Conservation (phyloP, 2,329 filamentous ascomycete species). For the Fusarium luffae region DNA sequence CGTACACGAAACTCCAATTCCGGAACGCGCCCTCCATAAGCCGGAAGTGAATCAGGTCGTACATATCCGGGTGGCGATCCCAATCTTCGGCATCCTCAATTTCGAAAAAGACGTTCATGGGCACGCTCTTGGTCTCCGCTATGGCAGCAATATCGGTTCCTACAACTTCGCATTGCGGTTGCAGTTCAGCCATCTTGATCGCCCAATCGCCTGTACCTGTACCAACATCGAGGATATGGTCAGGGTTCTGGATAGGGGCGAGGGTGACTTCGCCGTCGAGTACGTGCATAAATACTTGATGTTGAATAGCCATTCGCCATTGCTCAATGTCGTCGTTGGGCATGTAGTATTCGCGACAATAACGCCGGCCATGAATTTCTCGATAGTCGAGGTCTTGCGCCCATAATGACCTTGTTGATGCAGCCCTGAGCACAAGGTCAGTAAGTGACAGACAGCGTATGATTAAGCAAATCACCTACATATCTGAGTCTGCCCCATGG, state of each 20-base stretch:
- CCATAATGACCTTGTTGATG: slow-evolving; percentile 62
- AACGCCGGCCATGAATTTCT: slow-evolving; percentile 70
- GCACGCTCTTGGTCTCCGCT: slow-evolving; percentile 64
- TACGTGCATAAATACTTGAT: slow-evolving; percentile 70
- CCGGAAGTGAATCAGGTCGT: slow-evolving; percentile 68
- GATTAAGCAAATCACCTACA: slow-evolving; percentile 54
- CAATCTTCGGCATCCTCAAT: slow-evolving; percentile 70
- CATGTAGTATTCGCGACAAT: slow-evolving; percentile 72
- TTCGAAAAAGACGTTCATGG: slow-evolving; percentile 69
- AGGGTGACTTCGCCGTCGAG: slow-evolving; percentile 59
- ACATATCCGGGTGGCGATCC: slow-evolving; percentile 62
- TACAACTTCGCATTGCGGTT: slow-evolving; percentile 65
- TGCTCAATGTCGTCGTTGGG: slow-evolving; percentile 75
- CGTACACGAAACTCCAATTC: slow-evolving; percentile 66
- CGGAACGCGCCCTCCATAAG: slow-evolving; percentile 66
- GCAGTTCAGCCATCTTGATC: slow-evolving; percentile 64
- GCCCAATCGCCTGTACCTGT: slow-evolving; percentile 67
- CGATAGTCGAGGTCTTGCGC: slow-evolving; percentile 65
- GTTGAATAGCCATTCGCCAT: slow-evolving; percentile 69
- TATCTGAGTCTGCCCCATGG: slow-evolving; percentile 43
- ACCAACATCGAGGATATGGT: slow-evolving; percentile 65
- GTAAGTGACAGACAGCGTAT: background rate
- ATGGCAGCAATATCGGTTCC: slow-evolving; percentile 70
- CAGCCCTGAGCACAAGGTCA: slow-evolving; percentile 47
- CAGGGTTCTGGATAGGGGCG: slow-evolving; percentile 54